phyloP scores from a whole-genome alignment of 306 rosid species.

The Trifolium repens region DNA sequence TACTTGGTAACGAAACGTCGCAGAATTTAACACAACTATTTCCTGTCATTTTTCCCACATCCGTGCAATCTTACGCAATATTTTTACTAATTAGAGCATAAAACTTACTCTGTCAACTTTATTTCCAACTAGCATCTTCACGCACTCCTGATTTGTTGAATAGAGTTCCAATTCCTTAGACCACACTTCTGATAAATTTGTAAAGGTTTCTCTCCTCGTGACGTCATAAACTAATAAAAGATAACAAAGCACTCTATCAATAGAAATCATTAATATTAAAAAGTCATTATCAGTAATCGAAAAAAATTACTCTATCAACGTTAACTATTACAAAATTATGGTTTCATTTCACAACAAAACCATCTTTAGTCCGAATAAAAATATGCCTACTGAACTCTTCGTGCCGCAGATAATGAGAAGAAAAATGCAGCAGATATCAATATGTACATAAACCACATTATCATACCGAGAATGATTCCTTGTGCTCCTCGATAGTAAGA shows the following conservation, averaged over 20 bases:
- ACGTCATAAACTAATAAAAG: conserved; percentile 77
- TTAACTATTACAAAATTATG: conserved; percentile 13
- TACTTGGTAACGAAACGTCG: neutral
- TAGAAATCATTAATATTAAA: conserved; percentile 21
- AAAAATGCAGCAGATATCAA: neutral
- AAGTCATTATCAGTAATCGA: conserved; percentile 26
- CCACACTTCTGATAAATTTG: conserved; percentile 86
- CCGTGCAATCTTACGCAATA: neutral
- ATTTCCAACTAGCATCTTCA: conserved; percentile 95
- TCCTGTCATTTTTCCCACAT: neutral
- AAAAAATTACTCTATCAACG: conserved; percentile 12
- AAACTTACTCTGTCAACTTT: conserved; percentile 89
- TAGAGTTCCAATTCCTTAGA: conserved; percentile 87
- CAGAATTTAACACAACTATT: neutral
- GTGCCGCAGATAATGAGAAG: no score
- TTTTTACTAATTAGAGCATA: neutral
- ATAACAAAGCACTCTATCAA: conserved; percentile 32
- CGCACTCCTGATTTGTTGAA: conserved; percentile 78
- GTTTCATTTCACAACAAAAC: conserved; percentile 2
- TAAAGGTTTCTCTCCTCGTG: conserved; percentile 84
- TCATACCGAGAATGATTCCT: conserved; percentile 91
- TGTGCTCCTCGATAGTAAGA: conserved; percentile 90
- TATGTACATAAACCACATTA: neutral
- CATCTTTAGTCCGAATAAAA: conserved; percentile 29
- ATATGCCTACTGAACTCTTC: neutral